phyloP scores from a whole-genome alignment of 345 rosid genomes.

The Microthlaspi erraticum region DNA sequence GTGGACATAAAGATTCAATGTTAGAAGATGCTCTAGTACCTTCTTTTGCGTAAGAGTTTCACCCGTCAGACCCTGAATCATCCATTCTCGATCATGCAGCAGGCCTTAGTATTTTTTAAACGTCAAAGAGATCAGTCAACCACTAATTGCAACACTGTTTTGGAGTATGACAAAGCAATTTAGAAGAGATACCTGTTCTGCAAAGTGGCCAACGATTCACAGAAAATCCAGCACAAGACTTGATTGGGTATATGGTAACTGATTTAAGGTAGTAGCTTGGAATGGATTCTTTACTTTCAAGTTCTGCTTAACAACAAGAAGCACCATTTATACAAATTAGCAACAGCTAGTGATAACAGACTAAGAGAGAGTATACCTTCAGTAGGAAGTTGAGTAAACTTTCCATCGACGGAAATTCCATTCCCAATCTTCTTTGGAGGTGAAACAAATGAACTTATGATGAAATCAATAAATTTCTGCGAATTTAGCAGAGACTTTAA shows the following conservation, averaged over 20 bases:
- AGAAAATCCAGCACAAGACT: conserved; percentile 91
- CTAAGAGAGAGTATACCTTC: conserved; percentile 49
- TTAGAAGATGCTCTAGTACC: conserved; percentile 51
- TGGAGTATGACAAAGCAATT: conserved; percentile 23
- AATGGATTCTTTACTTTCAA: conserved; percentile 40
- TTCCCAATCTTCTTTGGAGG: conserved; percentile 46
- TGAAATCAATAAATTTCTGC: conserved; percentile 84
- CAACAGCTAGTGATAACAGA: not conserved
- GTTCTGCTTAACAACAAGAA: conserved; percentile 52
- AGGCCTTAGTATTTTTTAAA: conserved; percentile 52
- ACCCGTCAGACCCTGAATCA: conserved; percentile 71
- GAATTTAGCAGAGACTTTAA: not conserved
- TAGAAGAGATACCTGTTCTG: conserved; percentile 64
- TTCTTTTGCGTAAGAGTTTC: conserved; percentile 89
- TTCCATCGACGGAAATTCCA: conserved; percentile 39
- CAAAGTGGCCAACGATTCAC: conserved; percentile 82
- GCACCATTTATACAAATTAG: conserved; percentile 4
- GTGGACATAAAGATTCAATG: conserved; percentile 1
- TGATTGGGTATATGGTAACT: conserved; percentile 78
- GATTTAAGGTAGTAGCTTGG: conserved; percentile 59
- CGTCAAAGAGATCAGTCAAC: conserved; percentile 12
- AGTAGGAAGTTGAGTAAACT: conserved; percentile 42
- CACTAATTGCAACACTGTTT: not conserved
- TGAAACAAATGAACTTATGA: conserved; percentile 65
- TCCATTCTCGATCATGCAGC: conserved; percentile 91